Evolutionary conservation across 2,329 filamentous ascomycete species (phyloP), one percentile per base, ranked within the genome.

Genomic region (Colletotrichum scovillei): DNA sequence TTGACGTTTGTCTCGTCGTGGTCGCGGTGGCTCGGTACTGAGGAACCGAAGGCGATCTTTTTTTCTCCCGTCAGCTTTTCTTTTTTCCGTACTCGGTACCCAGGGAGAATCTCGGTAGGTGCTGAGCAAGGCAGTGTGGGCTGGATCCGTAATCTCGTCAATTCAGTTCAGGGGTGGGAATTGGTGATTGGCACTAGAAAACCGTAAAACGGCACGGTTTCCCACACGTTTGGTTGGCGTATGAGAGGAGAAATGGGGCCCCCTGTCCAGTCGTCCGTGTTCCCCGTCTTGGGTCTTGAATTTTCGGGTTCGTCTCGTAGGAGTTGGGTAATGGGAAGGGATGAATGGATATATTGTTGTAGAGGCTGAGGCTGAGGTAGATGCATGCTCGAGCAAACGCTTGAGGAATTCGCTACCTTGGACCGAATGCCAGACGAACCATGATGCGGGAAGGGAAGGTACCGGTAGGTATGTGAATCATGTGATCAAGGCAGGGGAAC

Each of bases 71-170:
- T 8, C 55, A 57, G 26, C 28, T 57, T 19, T 57, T 19, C 38
- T 46, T 46, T 72, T 63, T 59, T 30, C 26, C 60, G 67, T 56
- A 30, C 26, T 30, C 8, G 19, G 19, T n/a, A 49, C 42, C 42
- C 42, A 46, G 19, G 19, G 42, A 49, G n/a, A 49, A n/a, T 49
- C 42, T 49, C 19, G 42, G 42, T 49, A 49, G 16, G 19, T 19
- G 42, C 24, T 63, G 30, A 53, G 58, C 35, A 46, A 26, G 35
- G 35, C 53, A 49, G 42, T 49, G 8, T 52, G 55, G 69, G 28
- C 69, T 68, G 69, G 58, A 69, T 69, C 69, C 69, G 65, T 55
- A 72, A 72, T 69, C 65, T 69, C 66, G 59, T 64, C 66, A 72
- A 68, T 59, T n/a, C 58, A 58, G 66, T 62, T 64, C 70, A 69